Conservation (phyloP, 176 grass and related monocot genomes). For the Oryza nivara region DNA sequence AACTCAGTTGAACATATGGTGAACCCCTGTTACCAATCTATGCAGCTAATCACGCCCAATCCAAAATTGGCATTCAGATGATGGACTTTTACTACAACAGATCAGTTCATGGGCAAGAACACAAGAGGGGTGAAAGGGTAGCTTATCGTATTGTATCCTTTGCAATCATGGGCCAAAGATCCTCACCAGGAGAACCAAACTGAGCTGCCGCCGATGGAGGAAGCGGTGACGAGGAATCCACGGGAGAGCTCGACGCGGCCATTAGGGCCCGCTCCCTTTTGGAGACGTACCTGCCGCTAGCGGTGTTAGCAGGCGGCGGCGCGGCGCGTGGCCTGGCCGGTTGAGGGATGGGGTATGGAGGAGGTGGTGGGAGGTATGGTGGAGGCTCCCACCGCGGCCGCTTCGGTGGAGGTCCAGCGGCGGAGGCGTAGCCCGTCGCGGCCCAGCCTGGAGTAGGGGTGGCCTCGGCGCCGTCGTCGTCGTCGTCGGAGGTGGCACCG, state of each 20-base stretch:
- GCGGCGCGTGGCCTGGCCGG: neutral
- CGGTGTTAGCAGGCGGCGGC: neutral
- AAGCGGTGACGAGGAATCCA: neutral
- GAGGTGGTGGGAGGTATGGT: neutral
- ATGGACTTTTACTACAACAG: too few relatives aligned
- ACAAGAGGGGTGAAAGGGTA: too few relatives aligned
- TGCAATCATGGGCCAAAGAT: too few relatives aligned
- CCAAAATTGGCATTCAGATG: too few relatives aligned
- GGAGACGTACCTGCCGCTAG: constrained; percentile 64
- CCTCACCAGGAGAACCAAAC: constrained; percentile 6
- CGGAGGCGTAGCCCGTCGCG: neutral
- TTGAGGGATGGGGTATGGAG: neutral
- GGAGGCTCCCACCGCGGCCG: constrained; percentile 24
- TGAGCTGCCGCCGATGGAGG: neutral
- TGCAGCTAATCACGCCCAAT: too few relatives aligned
- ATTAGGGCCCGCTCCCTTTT: constrained; percentile 75
- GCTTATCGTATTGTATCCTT: too few relatives aligned
- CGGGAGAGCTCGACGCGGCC: constrained; percentile 26
- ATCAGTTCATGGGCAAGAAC: too few relatives aligned
- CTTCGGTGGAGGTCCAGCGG: constrained; percentile 34
- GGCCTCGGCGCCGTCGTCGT: constrained; percentile 24
- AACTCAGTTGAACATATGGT: too few relatives aligned
- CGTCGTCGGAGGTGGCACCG: constrained; percentile 46
- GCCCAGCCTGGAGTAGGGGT: neutral
- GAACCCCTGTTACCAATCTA: too few relatives aligned